phyloP scores from a whole-genome alignment of 75 land plant genomes.

The Pinus albicaulis region DNA sequence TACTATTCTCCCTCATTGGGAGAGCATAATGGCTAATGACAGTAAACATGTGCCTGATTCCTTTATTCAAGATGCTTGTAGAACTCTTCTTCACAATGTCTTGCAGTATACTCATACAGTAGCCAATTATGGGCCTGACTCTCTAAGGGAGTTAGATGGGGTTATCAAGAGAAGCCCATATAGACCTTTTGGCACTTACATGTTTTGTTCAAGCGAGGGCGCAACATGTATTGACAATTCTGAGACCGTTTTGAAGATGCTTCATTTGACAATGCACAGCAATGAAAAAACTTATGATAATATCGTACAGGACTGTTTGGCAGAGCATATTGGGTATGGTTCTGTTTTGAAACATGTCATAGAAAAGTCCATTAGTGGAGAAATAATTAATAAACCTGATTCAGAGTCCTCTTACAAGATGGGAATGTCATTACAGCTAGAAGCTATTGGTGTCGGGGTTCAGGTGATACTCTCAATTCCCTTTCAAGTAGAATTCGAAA shows the following conservation, averaged over 20 bases:
- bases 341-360: not conserved
- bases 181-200: conserved; percentile 54
- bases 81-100: not conserved
- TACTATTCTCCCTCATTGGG: conserved; percentile 25
- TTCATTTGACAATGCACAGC: conserved; percentile 16
- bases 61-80: conserved; percentile 1
- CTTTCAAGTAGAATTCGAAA: no score
- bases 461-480: not conserved
- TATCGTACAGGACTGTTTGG: not conserved
- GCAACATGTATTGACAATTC: conserved; percentile 33
- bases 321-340: not conserved
- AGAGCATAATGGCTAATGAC: not conserved
- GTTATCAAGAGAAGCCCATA: conserved; percentile 30
- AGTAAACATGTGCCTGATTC: not conserved
- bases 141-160: no score
- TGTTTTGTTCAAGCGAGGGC: conserved; percentile 34
- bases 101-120: not conserved
- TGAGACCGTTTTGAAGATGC: conserved; percentile 51
- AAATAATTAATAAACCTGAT: not conserved
- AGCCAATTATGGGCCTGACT: no score
- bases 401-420: not conserved
- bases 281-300: not conserved
- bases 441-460: not conserved
- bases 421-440: not conserved
- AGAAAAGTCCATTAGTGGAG: not conserved